A percentile compares a stretch with the other conserved stretches of the same genome.
Conservation (phyloP, 192 early-diverging fungal species). For the Mortierella hygrophila region DNA sequence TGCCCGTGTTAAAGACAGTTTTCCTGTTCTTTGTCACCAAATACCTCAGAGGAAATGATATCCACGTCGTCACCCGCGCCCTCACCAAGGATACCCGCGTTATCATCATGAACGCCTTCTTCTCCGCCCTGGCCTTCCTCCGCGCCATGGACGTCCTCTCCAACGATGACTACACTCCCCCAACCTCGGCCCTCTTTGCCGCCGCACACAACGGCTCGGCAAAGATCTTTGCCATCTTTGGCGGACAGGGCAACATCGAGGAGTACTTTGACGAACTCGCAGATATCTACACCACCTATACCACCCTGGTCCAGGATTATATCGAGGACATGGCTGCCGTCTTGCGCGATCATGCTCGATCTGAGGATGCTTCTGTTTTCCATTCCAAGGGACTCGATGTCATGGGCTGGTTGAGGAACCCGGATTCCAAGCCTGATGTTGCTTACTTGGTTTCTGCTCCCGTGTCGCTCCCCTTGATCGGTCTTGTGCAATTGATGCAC, state of each 20-base stretch:
- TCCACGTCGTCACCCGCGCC: constrained; percentile 79
- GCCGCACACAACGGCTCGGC: constrained; percentile 73
- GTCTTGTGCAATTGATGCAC: constrained; percentile 90
- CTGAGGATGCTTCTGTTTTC: constrained; percentile 73
- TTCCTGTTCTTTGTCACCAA: constrained; percentile 81
- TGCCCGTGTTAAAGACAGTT: constrained; percentile 78
- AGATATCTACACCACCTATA: constrained; percentile 84
- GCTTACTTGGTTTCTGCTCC: constrained; percentile 84
- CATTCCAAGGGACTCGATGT: constrained; percentile 88
- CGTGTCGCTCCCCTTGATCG: constrained; percentile 89
- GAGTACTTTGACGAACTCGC: constrained; percentile 95
- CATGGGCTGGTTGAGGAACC: constrained; percentile 85
- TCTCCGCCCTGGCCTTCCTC: constrained; percentile 78
- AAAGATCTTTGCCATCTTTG: constrained; percentile 89
- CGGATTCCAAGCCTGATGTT: constrained; percentile 82
- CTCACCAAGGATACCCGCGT: constrained; percentile 68
- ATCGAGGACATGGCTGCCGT: constrained; percentile 81
- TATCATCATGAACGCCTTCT: constrained; percentile 82
- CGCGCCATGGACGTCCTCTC: constrained; percentile 55
- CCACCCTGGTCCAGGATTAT: constrained; percentile 80
- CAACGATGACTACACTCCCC: constrained; percentile 54
- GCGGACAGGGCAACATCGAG: constrained; percentile 95
- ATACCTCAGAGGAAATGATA: constrained; percentile 85
- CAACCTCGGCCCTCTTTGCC: constrained; percentile 76
- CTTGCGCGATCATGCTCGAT: constrained; percentile 70